These are phyloP conservation scores for Vanrija sp. DNA, from an alignment of 1,284 basidiomycete species.

Conservation along the genomic window DNA sequence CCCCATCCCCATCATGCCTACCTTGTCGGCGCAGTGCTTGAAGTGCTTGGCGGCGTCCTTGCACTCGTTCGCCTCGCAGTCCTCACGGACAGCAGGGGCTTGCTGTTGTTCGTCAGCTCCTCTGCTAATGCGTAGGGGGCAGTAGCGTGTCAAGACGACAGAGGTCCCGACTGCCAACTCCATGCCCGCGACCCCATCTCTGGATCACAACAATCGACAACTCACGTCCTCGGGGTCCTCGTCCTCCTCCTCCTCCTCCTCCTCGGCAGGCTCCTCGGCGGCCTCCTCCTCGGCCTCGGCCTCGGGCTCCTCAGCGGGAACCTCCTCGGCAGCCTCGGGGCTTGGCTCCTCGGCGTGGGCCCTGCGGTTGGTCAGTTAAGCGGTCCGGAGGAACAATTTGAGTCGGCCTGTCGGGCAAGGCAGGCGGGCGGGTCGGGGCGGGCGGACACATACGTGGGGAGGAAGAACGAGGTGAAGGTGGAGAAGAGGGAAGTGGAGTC, in stretches of 20 bases:
- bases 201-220: conserved; percentile 20
- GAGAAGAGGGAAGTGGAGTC: conserved; percentile 33
- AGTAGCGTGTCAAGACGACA: neutral
- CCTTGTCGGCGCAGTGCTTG: conserved; percentile 83
- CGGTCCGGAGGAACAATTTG: too few relatives aligned
- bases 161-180: neutral
- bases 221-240: conserved; percentile 79
- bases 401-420: too few relatives aligned
- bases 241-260: conserved; percentile 54
- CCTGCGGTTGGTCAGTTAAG: conserved; percentile 16
- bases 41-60: conserved; percentile 74
- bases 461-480: conserved; percentile 31
- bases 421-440: too few relatives aligned
- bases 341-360: conserved; percentile 47
- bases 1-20: conserved; percentile 36
- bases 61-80: conserved; percentile 70
- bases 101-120: conserved; percentile 49
- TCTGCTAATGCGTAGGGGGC: neutral
- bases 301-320: conserved; percentile 38
- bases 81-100: conserved; percentile 66
- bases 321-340: conserved; percentile 45
- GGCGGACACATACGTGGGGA: conserved; percentile 35
- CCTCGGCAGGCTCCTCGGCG: conserved; percentile 46
- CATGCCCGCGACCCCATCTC: neutral
- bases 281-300: conserved; percentile 42